Base-by-base conservation (phyloP, 495 filamentous ascomycete genomes). In the Poronia punctata region DNA sequence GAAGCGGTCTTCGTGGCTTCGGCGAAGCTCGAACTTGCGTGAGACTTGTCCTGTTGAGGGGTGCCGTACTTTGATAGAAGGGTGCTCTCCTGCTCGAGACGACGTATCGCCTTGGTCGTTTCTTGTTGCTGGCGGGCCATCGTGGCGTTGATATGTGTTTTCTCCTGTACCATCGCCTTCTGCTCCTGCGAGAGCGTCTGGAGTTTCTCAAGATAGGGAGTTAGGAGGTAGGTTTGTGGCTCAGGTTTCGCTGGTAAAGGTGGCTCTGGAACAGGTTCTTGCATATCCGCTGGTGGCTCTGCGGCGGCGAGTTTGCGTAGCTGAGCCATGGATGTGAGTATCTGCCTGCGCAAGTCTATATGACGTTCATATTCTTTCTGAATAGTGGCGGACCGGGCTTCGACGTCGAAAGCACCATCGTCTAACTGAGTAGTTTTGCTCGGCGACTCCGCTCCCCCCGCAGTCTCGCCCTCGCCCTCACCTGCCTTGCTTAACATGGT, bases 41-140 rank as follows among this genome's bases (percentile, higher is more conserved):
- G 29, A 23, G 42, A 20, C 6, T 54, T 33, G 0, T 53, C 56
- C 7, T 47, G 26, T 8, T 52, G 44, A 5, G 48, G 50, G 30
- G 76, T 54, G 1, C 81, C 78, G 39, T 83, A 77, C 26, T 72
- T 67, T 0, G 75, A 78, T 1, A 86, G 70, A 4, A 87, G 66
- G 39, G 84, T 80, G 49, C 79, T 84, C 46, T 87, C 83, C 23
- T 85, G 77, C 9, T 69, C 67, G 1, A 86, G 59, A 22, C 77
- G 80, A 34, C 76, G 71, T 8, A 86, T 60, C 0, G 60, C 54
- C 39, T 77, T 72, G 26, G 70, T 65, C 7, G 71, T 70, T 2
- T 78, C 78, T 14, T 70, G 68, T 36, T 78, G 70, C 40, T 84
- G 78, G 47, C 74, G 79, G 3, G 69, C 55, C 11, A 87, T 64